Base-by-base conservation (phyloP, 345 rosid species). In the Populus ilicifolia region DNA sequence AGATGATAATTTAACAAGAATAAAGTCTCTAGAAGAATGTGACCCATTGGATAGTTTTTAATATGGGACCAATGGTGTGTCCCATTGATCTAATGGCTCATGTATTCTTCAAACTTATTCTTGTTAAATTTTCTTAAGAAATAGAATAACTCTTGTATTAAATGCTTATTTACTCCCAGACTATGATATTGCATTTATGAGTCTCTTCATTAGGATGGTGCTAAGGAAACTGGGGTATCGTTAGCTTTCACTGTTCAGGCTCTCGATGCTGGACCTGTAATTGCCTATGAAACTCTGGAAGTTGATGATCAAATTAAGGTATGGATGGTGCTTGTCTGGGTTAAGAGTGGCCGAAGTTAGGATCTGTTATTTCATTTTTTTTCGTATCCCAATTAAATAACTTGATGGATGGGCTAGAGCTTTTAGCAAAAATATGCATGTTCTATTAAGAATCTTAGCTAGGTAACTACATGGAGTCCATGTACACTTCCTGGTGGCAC, bases 241-340 rank as follows among this genome's bases (percentile, higher is more conserved):
- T 77, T 93, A 84, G 97, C 94, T 62, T 96, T 90, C 82, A 91
- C 96, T 5, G 90, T 93, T 33, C 92, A 90, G 61, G 92, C 91
- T 66, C 77, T 96, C 75, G 98, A 96, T 91, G 89, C 98, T 79
- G 99, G 99, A 74, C 94, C 99, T 44, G 85, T 96, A 80, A 90
- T 96, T 89, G 90, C 96, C 71, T 63, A 67, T 70, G 80, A 87
- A 80, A 89, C 75, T 41, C 30, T 90, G 70, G 82, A 86, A 81
- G 85, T 96, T 18, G 93, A 96, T 86, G 91, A 92, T 74, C 92
- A 87, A 56, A 91, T 93, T 74, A 93, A 93, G 97, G 99, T 93
- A 71, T 6, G 66, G 68, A 46, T 75, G 65, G 30, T 43, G 23
- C 46, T 76, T 16, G 23, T 41, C 35, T 70, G 30, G 8, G 6